Evolutionary conservation across 1,139 yeast genomes (phyloP).

Genomic region (Protomyces pachydermus): DNA sequence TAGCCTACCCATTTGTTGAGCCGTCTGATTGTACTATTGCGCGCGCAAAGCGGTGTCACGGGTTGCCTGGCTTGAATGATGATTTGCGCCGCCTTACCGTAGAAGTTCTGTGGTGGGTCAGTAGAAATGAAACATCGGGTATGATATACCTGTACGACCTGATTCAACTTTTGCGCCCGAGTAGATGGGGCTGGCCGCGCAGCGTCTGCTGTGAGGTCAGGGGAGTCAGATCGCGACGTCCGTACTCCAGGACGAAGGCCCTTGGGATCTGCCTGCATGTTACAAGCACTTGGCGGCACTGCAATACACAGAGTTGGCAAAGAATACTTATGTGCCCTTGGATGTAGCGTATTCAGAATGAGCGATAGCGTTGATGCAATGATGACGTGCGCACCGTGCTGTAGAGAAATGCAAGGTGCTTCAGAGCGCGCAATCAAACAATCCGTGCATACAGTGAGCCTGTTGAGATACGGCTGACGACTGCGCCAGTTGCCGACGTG

Average conservation of each 20-base stretch:
- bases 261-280: neutral
- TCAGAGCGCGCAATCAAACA: no score
- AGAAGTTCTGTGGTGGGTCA: constrained; percentile 50
- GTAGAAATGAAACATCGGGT: neutral
- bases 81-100: constrained; percentile 63
- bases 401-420: no score
- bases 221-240: neutral
- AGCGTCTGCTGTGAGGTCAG: neutral
- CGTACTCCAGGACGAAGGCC: neutral
- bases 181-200: neutral
- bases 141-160: constrained; percentile 41
- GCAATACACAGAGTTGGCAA: no score
- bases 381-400: no score
- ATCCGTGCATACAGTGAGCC: no score
- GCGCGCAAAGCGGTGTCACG: constrained; percentile 32
- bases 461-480: no score
- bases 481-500: no score
- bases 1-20: constrained; percentile 18
- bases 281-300: neutral
- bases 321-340: no score
- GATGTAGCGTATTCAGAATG: no score
- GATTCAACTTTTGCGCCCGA: constrained; percentile 38
- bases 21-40: constrained; percentile 4
- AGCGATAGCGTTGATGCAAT: no score
- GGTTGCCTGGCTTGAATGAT: constrained; percentile 45